Conservation (phyloP, 176 grass and related monocot species). For the Ensete glaucum region DNA sequence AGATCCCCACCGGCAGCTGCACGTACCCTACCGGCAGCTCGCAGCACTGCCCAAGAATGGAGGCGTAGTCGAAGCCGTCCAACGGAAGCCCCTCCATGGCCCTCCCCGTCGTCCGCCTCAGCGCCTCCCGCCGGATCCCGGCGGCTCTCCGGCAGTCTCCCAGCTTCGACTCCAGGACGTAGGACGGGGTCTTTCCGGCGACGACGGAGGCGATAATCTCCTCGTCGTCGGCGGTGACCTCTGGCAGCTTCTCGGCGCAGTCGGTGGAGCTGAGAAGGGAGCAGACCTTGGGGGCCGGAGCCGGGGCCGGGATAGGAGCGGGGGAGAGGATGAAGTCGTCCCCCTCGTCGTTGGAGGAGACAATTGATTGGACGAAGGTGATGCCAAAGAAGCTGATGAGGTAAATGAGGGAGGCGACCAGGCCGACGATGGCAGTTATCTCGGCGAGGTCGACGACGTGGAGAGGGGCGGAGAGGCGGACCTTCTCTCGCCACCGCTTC, state of each 20-base stretch:
- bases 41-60: conserved; percentile 10
- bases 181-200: conserved; percentile 3
- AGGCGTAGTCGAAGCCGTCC: conserved; percentile 10
- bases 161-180: conserved; percentile 5
- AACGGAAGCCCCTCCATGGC: conserved; percentile 4
- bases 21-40: conserved; percentile 15
- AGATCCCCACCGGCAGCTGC: conserved; percentile 14
- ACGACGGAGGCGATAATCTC: conserved; percentile 7
- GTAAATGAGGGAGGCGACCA: conserved; percentile 18
- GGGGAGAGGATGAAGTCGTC: conserved; percentile 1
- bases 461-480: background rate
- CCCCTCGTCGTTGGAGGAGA: conserved; percentile 1
- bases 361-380: conserved; percentile 8
- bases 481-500: conserved; percentile 14
- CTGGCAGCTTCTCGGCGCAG: background rate
- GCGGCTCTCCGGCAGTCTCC: conserved; percentile 13
- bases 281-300: background rate
- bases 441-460: conserved; percentile 3
- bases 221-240: background rate
- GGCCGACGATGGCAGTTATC: conserved; percentile 7
- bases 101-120: conserved; percentile 4
- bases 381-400: conserved; percentile 14
- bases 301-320: background rate
- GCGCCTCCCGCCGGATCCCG: conserved; percentile 8
- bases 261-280: background rate